Base-by-base conservation (phyloP, 495 filamentous ascomycete species). In the Xylaria telfairii region DNA sequence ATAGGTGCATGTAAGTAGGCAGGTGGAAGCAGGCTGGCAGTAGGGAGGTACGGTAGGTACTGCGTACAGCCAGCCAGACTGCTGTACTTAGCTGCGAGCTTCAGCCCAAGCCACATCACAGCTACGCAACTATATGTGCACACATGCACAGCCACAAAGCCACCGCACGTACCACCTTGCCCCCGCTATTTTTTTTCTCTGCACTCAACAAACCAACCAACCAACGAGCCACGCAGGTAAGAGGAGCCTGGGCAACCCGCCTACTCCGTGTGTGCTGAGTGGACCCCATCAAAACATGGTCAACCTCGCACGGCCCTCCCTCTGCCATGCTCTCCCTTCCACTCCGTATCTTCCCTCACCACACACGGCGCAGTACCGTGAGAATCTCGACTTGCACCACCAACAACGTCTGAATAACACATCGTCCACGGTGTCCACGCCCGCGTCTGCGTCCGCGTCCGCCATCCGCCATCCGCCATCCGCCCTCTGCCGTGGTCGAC, bases 321-420 rank as follows among this genome's bases (percentile, higher is more conserved):
- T 64, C 34, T 67, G 19, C 60, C 41, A 64, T 63, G 42, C 64
- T 2, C 47, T 47, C 24, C 5, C 42, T 54, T 7, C n/a, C 46
- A 54, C 47, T 65, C 61, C 68, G 61, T 65, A 65, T 65, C 61
- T 37, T 65, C 68, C 47, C 26, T 70, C 51, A 42, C 17, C 60
- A 65, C 68, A 70, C 68, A 70, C 68, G 68, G 68, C 61, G 56
- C 51, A 46, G 68, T 70, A 70, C 68, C 41, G 61, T 70, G 61
- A 70, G 68, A 70, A 70, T 65, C 68, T 70, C 51, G 41, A 65
- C 61, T 59, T 59, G 68, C 61, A 70, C 68, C 60, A 70, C 30
- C 68, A 41, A 70, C 68, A 70, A 70, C 68, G 68, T 70, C 68
- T 70, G 68, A 70, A 65, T 65, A 70, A 26, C 68, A 15, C 68